Evolutionary conservation across 805 yeast genomes (phyloP).

Genomic region (Candida wancherniae): DNA sequence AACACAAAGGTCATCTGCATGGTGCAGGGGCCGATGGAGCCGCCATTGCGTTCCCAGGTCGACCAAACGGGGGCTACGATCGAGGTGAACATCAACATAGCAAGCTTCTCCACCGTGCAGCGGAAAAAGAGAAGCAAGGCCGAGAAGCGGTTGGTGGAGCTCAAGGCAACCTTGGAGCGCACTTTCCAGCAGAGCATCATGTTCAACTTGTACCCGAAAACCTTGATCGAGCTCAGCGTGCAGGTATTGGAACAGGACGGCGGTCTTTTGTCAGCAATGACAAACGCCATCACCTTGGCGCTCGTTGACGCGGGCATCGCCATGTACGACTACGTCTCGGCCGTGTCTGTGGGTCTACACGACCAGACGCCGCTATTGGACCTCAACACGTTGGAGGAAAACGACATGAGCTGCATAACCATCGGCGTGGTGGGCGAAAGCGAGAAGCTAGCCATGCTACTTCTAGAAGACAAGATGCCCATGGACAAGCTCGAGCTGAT

Average conservation of each 20-base stretch:
- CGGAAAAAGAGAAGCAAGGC: slow-evolving; percentile 64
- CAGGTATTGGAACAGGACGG: slow-evolving; percentile 90
- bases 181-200: slow-evolving; percentile 74
- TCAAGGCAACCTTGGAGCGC: slow-evolving; percentile 60
- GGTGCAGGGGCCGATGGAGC: slow-evolving; percentile 89
- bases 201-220: slow-evolving; percentile 72
- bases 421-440: slow-evolving; percentile 80
- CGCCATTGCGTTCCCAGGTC: slow-evolving; percentile 49
- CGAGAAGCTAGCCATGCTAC: slow-evolving; percentile 69
- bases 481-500: slow-evolving; percentile 73
- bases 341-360: slow-evolving; percentile 73
- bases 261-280: slow-evolving; percentile 70
- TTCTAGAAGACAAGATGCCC: slow-evolving; percentile 81
- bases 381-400: slow-evolving; percentile 76
- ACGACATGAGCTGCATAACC: slow-evolving; percentile 75
- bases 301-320: slow-evolving; percentile 93
- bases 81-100: slow-evolving; percentile 60
- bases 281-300: slow-evolving; percentile 85
- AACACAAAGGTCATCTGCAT: slow-evolving; percentile 81
- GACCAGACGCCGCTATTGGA: slow-evolving; percentile 78
- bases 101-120: slow-evolving; percentile 77
- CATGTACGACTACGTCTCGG: slow-evolving; percentile 83
- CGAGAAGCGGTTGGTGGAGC: slow-evolving; percentile 67
- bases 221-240: slow-evolving; percentile 68
- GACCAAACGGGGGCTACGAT: slow-evolving; percentile 52